Conservation (phyloP, 1,284 basidiomycete genomes). For the Ustilago sp. region DNA sequence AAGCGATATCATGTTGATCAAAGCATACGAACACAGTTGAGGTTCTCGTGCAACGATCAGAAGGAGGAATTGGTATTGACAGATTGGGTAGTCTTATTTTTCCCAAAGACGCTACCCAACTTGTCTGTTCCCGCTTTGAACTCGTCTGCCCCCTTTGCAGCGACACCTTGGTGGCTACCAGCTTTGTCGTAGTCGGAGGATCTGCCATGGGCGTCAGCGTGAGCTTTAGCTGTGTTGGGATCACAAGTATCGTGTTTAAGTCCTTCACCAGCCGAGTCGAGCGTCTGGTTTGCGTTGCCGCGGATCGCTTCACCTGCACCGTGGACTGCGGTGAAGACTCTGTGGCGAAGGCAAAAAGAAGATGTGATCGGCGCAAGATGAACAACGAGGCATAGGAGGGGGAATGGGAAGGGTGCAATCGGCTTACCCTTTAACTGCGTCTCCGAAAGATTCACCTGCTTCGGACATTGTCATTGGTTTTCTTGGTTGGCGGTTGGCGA, state of each 20-base stretch:
- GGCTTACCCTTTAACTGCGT: constrained; percentile 59
- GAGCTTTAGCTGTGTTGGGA: not conserved
- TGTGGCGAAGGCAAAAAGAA: constrained; percentile 11
- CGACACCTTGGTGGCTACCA: constrained; percentile 25
- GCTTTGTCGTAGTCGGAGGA: constrained; percentile 27
- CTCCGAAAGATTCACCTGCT: constrained; percentile 47
- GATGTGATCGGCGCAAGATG: not conserved
- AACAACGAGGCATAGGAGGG: not conserved
- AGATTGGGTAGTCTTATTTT: not conserved
- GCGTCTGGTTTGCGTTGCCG: constrained; percentile 53
- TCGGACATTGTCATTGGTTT: constrained; percentile 5
- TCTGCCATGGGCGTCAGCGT: constrained; percentile 12
- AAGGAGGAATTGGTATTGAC: not conserved
- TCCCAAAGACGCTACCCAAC: constrained; percentile 7
- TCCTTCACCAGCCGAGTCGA: constrained; percentile 56
- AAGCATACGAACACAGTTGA: not conserved
- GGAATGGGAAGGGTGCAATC: not conserved
- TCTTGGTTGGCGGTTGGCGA: not conserved
- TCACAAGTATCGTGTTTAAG: constrained; percentile 15
- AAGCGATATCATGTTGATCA: not conserved
- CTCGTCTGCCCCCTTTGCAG: constrained; percentile 29
- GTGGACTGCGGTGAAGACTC: constrained; percentile 45
- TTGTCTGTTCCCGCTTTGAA: constrained; percentile 34
- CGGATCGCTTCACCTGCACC: constrained; percentile 59
- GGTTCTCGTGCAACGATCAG: not conserved